Percentiles rank a stretch among this genome's conserved stretches.
Evolutionary conservation across 2,329 filamentous ascomycete species (phyloP).

Genomic region (Fusarium kyushuense): DNA sequence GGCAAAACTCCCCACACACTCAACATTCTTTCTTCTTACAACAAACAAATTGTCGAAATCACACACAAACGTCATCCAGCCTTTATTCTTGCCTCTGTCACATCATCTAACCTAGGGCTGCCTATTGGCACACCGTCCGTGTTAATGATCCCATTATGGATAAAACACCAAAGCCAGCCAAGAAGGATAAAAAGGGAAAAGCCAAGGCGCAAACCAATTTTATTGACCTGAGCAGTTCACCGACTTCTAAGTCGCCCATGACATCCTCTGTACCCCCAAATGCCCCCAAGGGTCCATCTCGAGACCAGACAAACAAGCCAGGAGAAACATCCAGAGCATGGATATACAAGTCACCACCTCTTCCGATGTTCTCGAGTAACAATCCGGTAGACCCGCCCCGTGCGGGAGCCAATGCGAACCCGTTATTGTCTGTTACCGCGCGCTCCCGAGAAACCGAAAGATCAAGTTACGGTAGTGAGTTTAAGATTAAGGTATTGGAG

Average conservation of each 20-base stretch:
- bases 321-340: too few species aligned
- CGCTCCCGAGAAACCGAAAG: neutral
- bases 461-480: accelerated
- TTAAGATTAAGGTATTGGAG: neutral
- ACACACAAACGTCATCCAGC: too few species aligned
- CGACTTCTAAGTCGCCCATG: neutral
- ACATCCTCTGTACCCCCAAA: neutral
- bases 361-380: neutral
- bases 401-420: neutral
- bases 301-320: neutral
- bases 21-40: neutral
- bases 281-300: neutral
- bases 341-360: neutral
- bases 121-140: neutral
- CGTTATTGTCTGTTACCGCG: too few species aligned
- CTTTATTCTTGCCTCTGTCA: too few species aligned
- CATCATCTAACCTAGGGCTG: neutral
- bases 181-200: neutral
- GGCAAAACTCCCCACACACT: neutral
- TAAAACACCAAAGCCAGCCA: accelerated
- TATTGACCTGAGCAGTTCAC: neutral
- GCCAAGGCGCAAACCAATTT: neutral
- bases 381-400: neutral
- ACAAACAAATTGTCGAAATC: neutral
- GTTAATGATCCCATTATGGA: too few species aligned